phyloP scores from a whole-genome alignment of 345 rosid genomes.

The Ceriops tagal region DNA sequence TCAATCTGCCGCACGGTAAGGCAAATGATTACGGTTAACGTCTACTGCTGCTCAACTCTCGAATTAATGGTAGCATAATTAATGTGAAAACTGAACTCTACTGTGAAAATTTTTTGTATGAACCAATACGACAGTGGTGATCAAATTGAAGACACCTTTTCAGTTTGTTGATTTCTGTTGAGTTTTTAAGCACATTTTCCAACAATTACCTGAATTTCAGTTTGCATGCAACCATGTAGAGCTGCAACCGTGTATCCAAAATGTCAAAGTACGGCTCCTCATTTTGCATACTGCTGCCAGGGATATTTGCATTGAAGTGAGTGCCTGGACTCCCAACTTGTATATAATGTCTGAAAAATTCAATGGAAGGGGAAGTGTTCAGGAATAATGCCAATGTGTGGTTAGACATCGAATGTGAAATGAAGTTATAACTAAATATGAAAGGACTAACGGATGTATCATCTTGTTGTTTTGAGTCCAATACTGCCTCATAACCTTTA shows the following conservation, averaged over 20 bases:
- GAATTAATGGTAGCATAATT: no score
- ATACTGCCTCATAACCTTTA: conserved; percentile 63
- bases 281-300: conserved; percentile 71
- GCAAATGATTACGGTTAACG: conserved; percentile 23
- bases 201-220: conserved; percentile 73
- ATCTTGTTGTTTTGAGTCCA: conserved; percentile 76
- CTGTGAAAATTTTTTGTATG: no score
- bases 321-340: conserved; percentile 88
- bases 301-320: conserved; percentile 57
- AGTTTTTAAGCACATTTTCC: neutral
- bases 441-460: conserved; percentile 55
- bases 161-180: no score
- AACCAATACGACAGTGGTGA: no score
- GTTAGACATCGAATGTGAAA: neutral
- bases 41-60: conserved; percentile 16
- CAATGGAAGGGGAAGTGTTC: neutral
- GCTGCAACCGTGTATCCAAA: conserved; percentile 84
- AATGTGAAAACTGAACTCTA: no score
- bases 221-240: conserved; percentile 72
- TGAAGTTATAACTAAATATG: neutral
- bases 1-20: conserved; percentile 16
- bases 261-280: conserved; percentile 78
- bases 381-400: neutral
- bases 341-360: conserved; percentile 52
- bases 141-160: no score